Base-by-base conservation (phyloP, 495 filamentous ascomycete genomes). In the Tirmania nivea region DNA sequence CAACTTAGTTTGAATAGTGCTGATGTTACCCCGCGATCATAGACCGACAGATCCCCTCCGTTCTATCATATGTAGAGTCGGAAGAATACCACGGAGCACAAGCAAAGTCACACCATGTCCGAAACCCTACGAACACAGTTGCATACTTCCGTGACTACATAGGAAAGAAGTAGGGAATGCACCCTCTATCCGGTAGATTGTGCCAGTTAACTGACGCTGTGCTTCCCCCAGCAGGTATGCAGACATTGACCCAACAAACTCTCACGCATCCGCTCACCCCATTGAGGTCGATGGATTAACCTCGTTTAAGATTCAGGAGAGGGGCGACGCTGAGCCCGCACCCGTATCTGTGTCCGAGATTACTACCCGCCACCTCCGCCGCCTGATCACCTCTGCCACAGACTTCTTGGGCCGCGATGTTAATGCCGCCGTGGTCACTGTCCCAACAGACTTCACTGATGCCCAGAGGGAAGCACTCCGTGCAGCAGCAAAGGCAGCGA, bases 71-170 rank as follows among this genome's bases (percentile, higher is more conserved):
- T 68, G 79, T 93, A 56, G 81, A 84, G 36, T 88, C 87, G 47
- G 90, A 97, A 64, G 90, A 97, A 68, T 94, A 89, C 68, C 87
- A 94, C 63, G 90, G 92, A 65, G 82, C 83, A 53, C 89, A 96
- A 70, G 90, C 90, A 56, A 96, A 95, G 73, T 73, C 74, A 47
- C 84, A 95, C 70, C 76, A 96, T 36, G 74, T 95, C 56, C 83
- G 92, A 59, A 95, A 97, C 68, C 75, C 83, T 52, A 73, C 76
- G 62, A 96, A 95, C 73, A 96, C 89, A 31, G 77, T 94, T 63
- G 85, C 84, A 62, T 94, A 84, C 73, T 97, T 94, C 74, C 78
- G 86, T 63, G 90, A 97, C 65, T 95, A 84, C 68, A 69, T 97
- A 34, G 90, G 90, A 58, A 84, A 94, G 76, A 79, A 90, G 81